Conservation (phyloP, 1,284 basidiomycete genomes). For the Rhodotorula sp. region DNA sequence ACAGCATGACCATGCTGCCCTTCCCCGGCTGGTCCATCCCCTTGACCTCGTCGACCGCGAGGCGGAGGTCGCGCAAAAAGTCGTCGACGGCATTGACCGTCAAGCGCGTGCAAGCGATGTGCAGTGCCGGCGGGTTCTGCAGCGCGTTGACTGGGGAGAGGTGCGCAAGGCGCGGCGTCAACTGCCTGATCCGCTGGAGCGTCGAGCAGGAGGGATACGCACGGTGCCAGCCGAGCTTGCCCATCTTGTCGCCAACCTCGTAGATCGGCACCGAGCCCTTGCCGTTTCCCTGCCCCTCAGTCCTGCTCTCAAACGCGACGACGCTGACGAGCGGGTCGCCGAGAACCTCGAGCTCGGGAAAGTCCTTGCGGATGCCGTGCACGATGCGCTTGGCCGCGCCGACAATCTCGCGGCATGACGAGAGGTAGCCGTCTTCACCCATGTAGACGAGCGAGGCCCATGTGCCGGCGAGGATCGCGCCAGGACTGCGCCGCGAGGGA, state of each 20-base stretch:
- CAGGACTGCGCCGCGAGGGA: constrained; percentile 62
- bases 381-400: constrained; percentile 68
- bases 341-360: constrained; percentile 60
- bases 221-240: constrained; percentile 56
- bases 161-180: not conserved
- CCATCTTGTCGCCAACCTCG: constrained; percentile 81
- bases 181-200: not conserved
- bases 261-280: constrained; percentile 17
- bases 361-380: constrained; percentile 63
- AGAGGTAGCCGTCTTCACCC: constrained; percentile 88
- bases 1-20: constrained; percentile 78
- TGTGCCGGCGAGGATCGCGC: constrained; percentile 87
- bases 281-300: constrained; percentile 22
- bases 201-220: constrained; percentile 33
- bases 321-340: constrained; percentile 69
- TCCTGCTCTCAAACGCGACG: constrained; percentile 69
- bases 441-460: constrained; percentile 96
- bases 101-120: constrained; percentile 87
- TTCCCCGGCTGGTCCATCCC: constrained; percentile 47
- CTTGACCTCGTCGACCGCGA: constrained; percentile 63
- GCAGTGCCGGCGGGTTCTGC: constrained; percentile 74
- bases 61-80: constrained; percentile 79
- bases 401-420: constrained; percentile 83
- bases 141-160: constrained; percentile 68
- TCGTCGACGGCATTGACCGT: constrained; percentile 68